Evolutionary conservation across 2,329 filamentous ascomycete genomes (phyloP), one percentile per base, ranked within the genome.

Genomic region (Colletotrichum sp.): DNA sequence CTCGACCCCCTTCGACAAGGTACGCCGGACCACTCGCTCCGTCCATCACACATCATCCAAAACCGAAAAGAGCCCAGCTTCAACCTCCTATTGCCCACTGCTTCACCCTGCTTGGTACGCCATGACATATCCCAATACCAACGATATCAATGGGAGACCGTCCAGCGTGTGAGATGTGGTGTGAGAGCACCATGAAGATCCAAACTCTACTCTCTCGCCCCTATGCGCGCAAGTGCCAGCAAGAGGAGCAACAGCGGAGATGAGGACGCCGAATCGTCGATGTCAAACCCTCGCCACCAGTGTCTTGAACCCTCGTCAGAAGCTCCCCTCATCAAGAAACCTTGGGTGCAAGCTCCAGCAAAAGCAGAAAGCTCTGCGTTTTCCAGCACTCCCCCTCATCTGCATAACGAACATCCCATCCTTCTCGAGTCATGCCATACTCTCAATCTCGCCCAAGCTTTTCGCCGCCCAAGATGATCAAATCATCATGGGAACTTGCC

Each of bases 1-100:
- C 7, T 94, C 94, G 28, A 88, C 87, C 80, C 84, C 87, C 9
- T 96, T 91, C 82, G 86, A 89, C 30, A 83, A 90, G 85, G 93
- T 94, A 75, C 74, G 64, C 74, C 65, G 65, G 70, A 19, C 28
- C 44, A 68, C 63, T 65, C 13, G 13, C 34, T 44, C 60, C 52
- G 67, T 32, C 44, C 44, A 32, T 69, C 44, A 68, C 30, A 65
- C 44, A 34, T 65, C 57, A 69, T 44, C 64, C 52, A n/a, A 75
- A 75, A 68, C 64, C 52, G 34, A 52, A 13, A 13, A 13, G n/a
- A n/a, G 44, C 44, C 44, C n/a, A 48, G 44, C 27, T 65, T 63
- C 64, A 55, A 69, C 48, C 70, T 69, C 63, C 44, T 13, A 25
- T 34, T 73, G 70, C n/a, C 57, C 57, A 60, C 32, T 69, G 55